phyloP scores from a whole-genome alignment of 805 yeast genomes.

The Candida berthetii region DNA sequence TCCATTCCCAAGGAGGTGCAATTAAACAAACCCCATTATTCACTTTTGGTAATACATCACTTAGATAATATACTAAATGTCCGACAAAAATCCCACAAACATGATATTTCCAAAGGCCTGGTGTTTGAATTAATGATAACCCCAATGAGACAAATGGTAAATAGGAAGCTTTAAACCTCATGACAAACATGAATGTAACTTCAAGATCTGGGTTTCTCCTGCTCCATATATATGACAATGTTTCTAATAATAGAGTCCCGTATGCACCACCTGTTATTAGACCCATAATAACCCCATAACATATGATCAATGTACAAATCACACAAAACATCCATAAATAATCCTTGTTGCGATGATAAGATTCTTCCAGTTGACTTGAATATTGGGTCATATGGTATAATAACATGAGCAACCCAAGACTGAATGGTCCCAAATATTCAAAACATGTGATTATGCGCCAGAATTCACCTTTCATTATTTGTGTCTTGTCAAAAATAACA shows the following conservation, averaged over 20 bases:
- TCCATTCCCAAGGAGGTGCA: slow-evolving; percentile 1
- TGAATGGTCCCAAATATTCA: not conserved
- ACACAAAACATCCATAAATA: not conserved
- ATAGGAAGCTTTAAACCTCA: not conserved
- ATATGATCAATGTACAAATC: not conserved
- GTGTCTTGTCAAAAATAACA: not conserved
- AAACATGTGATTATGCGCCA: not conserved
- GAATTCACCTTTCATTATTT: not conserved
- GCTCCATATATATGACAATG: not conserved
- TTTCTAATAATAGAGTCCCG: not conserved
- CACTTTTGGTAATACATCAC: not conserved
- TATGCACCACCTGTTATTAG: not conserved
- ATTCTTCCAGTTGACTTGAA: not conserved
- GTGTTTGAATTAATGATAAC: not conserved
- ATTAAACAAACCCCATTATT: slow-evolving; percentile 1
- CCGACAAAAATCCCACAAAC: not conserved
- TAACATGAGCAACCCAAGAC: not conserved
- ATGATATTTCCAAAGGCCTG: not conserved
- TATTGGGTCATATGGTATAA: not conserved
- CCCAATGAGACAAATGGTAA: not conserved
- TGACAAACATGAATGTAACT: not conserved
- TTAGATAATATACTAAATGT: not conserved
- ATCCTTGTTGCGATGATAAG: not conserved
- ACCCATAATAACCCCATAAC: not conserved
- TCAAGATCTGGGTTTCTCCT: not conserved